phyloP scores from a whole-genome alignment of 306 rosid genomes.

The Spatholobus suberectus region DNA sequence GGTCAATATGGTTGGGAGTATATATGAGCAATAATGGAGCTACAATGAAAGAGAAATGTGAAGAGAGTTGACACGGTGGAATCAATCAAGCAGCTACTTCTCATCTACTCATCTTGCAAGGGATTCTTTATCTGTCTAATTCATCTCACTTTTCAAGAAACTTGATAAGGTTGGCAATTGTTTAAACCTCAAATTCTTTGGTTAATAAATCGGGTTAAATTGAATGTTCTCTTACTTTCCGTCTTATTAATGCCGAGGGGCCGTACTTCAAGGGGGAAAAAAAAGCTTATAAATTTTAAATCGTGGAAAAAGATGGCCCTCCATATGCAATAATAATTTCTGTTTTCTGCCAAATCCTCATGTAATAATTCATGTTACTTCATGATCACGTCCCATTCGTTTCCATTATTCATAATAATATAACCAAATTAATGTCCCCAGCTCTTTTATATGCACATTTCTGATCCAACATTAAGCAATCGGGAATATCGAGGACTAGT shows the following conservation, averaged over 20 bases:
- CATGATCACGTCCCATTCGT: conserved; percentile 51
- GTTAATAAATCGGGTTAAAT: conserved; percentile 37
- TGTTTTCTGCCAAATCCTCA: conserved; percentile 41
- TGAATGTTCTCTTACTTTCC: conserved; percentile 39
- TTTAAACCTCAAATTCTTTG: conserved; percentile 35
- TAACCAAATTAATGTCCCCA: conserved; percentile 38
- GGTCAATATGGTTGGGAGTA: conserved; percentile 59
- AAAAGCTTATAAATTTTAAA: background rate
- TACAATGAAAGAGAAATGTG: conserved; percentile 53
- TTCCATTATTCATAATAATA: conserved; percentile 44
- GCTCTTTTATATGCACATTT: conserved; percentile 22
- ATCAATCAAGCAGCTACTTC: conserved; percentile 62
- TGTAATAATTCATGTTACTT: conserved; percentile 47
- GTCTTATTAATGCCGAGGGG: conserved; percentile 27
- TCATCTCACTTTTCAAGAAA: conserved; percentile 41
- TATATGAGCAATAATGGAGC: conserved; percentile 65
- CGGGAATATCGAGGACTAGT: conserved; percentile 38
- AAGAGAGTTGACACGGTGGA: conserved; percentile 50
- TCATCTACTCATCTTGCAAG: conserved; percentile 53
- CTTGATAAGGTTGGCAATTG: conserved; percentile 41
- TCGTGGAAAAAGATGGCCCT: conserved; percentile 46
- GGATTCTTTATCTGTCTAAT: conserved; percentile 37
- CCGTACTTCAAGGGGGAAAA: conserved; percentile 25
- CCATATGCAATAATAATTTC: conserved; percentile 40
- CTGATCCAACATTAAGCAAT: conserved; percentile 31